These are phyloP conservation scores for Fusarium continuum DNA, from an alignment of 2,329 filamentous ascomycete species.

Conservation along the genomic window DNA sequence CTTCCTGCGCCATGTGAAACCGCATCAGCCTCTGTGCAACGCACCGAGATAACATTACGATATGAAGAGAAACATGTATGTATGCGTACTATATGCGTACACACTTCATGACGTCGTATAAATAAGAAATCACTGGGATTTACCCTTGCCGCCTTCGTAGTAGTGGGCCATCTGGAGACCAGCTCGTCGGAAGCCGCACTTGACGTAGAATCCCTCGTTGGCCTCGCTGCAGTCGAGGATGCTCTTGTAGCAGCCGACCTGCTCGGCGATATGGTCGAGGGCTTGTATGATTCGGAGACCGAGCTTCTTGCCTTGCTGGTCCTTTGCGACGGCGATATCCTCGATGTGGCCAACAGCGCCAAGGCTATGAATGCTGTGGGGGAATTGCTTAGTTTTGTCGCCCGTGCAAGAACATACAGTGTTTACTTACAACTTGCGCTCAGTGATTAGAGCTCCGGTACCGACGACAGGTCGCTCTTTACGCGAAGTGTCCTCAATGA, in stretches of 20 bases:
- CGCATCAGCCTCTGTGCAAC: conserved; percentile 38
- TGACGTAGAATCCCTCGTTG: conserved; percentile 98
- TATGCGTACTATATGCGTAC: not conserved
- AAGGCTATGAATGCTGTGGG: conserved; percentile 75
- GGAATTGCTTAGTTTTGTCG: conserved; percentile 28
- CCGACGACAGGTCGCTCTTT: conserved; percentile 76
- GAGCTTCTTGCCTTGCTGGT: conserved; percentile 97
- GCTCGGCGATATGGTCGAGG: conserved; percentile 85
- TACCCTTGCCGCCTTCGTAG: conserved; percentile 70
- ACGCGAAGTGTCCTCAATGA: conserved; percentile 76
- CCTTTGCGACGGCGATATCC: conserved; percentile 93
- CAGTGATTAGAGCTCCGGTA: conserved; percentile 88
- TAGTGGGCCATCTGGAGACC: conserved; percentile 98
- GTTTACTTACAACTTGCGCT: conserved; percentile 84
- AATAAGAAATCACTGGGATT: conserved; percentile 46
- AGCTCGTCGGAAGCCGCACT: conserved; percentile 93
- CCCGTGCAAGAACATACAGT: not conserved
- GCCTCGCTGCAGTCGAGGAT: conserved; percentile 96
- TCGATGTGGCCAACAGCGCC: conserved; percentile 94
- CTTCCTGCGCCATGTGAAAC: conserved; percentile 43
- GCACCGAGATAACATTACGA: conserved; percentile 22
- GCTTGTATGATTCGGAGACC: conserved; percentile 93
- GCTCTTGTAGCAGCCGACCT: conserved; percentile 95
- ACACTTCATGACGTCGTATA: not conserved
- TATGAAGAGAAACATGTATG: conserved; percentile 10